Base-by-base conservation (phyloP, 108 stramenopile genomes). In the Discostella stelligeroides region DNA sequence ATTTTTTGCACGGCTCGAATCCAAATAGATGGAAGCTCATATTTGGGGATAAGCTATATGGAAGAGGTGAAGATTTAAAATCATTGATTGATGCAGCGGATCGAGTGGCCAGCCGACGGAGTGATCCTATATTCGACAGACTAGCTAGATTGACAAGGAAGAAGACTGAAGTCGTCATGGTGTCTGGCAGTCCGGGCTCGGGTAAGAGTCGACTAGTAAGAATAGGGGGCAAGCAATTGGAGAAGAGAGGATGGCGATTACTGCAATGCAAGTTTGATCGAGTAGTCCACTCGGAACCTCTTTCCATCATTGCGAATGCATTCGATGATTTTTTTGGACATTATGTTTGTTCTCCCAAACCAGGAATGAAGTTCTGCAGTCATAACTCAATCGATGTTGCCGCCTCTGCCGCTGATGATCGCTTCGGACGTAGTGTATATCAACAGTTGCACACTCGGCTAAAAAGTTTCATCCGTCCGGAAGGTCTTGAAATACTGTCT, bases 171-270 rank as follows among this genome's bases (percentile, higher is more conserved):
- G 41, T 57, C 13, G 38, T 73, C 15, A 38, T 73, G 42, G 24
- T 89, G 38, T 67, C 75, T 12, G 88, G 91, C 17, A 80, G 80
- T 21, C 7, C 80, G 1, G 84, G 82, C 1, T 75, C 74, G 48
- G 88, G 91, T 7, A 92, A 92, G 57, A 80, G 84, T 14, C 53
- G 63, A 10, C 55, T 89, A 70, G 69, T 70, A 14, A 51, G 30
- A 23, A 48, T 47, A 42, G 29, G 24, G 11, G 47, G 49, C 8
- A 21, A 7, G 23, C 24, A 6, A 14, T 46, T 70, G 29, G 49
- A 50, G 37, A 60, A 49, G 17, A 14, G 47, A 60, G 69, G 69
- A 9, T 70, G 69, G 69, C 37, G 41, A 11, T 70, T 60, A 40
- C 21, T 70, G 4, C 56, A 27, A 0, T 60, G 69, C 58, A 70